Evolutionary conservation across 176 grass and related monocot species (phyloP).

Genomic region (Ananas comosus): DNA sequence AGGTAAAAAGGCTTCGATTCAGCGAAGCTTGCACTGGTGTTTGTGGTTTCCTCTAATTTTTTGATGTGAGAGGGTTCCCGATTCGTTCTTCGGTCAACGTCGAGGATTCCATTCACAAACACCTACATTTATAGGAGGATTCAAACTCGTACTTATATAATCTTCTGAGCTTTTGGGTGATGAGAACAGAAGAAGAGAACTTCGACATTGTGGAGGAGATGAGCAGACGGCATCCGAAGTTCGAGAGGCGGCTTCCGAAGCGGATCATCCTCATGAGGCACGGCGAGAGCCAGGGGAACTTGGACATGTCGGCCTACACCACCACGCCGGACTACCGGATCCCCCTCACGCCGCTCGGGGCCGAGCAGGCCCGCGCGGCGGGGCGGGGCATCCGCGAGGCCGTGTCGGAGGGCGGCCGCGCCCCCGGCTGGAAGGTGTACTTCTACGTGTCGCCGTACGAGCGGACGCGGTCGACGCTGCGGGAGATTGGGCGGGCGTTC

Average conservation of each 20-base stretch:
- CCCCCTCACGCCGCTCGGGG: constrained; percentile 58
- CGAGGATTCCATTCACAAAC: too few relatives aligned
- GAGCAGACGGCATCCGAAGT: neutral
- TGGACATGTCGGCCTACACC: constrained; percentile 85
- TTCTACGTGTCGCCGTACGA: constrained; percentile 96
- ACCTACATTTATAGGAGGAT: too few relatives aligned
- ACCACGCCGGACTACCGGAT: constrained; percentile 90
- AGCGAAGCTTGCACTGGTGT: too few relatives aligned
- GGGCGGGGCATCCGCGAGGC: constrained; percentile 39
- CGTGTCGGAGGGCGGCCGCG: constrained; percentile 1
- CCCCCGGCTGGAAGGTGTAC: constrained; percentile 65
- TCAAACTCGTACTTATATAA: too few relatives aligned
- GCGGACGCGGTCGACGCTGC: constrained; percentile 74
- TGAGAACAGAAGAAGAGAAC: too few relatives aligned
- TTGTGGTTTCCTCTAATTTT: too few relatives aligned
- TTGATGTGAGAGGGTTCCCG: too few relatives aligned
- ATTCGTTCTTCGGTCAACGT: too few relatives aligned
- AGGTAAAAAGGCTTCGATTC: too few relatives aligned
- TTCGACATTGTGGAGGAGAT: too few relatives aligned
- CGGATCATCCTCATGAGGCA: constrained; percentile 93
- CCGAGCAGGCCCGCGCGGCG: constrained; percentile 48
- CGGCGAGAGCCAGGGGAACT: constrained; percentile 93
- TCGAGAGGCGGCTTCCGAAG: constrained; percentile 52
- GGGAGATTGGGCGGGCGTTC: constrained; percentile 70
- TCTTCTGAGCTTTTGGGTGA: too few relatives aligned